Conservation (phyloP, 768 basidiomycete species). For the Mycena metata region DNA sequence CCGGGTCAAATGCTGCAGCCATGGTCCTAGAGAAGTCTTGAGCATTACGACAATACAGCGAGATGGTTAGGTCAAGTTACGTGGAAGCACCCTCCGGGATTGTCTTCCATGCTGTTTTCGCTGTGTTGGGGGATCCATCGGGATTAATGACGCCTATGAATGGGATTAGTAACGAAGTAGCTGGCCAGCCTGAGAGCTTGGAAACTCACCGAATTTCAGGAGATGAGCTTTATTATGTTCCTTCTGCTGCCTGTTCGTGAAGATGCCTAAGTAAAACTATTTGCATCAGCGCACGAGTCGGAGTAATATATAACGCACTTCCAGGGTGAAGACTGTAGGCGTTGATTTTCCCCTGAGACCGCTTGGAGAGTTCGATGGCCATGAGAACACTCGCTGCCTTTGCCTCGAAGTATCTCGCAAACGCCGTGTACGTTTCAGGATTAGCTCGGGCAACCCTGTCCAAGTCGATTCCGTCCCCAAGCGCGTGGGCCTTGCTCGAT, state of each 20-base stretch:
- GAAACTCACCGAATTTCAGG: too few relatives aligned
- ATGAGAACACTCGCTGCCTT: constrained; percentile 23
- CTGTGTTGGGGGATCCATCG: constrained; percentile 17
- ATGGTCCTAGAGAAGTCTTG: constrained; percentile 8
- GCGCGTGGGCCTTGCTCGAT: constrained; percentile 18
- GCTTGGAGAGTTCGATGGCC: constrained; percentile 23
- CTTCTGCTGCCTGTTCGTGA: constrained; percentile 9
- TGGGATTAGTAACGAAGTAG: background rate
- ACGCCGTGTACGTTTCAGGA: background rate
- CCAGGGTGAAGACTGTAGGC: constrained; percentile 28
- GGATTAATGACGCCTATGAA: background rate
- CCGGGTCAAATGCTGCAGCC: constrained; percentile 26
- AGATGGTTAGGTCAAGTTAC: background rate
- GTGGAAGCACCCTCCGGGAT: constrained; percentile 23
- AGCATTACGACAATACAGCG: background rate
- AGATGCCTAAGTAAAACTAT: background rate
- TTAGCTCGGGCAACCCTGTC: constrained; percentile 1
- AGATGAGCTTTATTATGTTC: background rate
- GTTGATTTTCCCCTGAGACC: constrained; percentile 13
- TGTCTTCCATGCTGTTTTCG: constrained; percentile 11
- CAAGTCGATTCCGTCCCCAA: constrained; percentile 11
- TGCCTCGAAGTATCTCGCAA: constrained; percentile 2
- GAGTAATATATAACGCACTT: background rate
- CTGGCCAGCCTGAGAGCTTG: too few relatives aligned
- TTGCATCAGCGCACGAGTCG: too few relatives aligned